Conservation (phyloP, 164 flowering plant genomes). For the Macadamia integrifolia region DNA sequence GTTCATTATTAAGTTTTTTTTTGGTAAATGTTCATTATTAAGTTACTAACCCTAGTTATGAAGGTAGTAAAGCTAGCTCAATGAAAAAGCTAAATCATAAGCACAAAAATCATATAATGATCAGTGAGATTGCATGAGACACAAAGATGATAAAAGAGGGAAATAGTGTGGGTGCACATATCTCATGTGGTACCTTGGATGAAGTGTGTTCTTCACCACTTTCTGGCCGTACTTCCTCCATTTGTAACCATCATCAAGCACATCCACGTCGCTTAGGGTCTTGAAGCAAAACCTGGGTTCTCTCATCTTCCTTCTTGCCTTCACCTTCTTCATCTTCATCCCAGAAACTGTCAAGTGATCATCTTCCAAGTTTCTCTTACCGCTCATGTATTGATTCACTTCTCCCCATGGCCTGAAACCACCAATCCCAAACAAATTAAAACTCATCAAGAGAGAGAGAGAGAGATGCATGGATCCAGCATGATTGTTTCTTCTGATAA, state of each 20-base stretch:
- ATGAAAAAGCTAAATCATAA: too few relatives aligned
- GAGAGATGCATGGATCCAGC: not conserved
- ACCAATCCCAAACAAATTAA: not conserved
- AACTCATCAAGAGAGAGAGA: not conserved
- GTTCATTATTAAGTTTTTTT: too few relatives aligned
- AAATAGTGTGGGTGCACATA: not conserved
- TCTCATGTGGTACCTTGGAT: slow-evolving; percentile 57
- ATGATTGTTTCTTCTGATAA: slow-evolving; percentile 6
- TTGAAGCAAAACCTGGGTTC: slow-evolving; percentile 96
- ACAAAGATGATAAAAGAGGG: not conserved
- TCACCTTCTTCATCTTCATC: slow-evolving; percentile 82
- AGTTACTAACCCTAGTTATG: not conserved
- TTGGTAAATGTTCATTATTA: too few relatives aligned
- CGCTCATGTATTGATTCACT: slow-evolving; percentile 27
- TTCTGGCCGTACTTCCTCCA: slow-evolving; percentile 96
- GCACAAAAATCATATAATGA: not conserved
- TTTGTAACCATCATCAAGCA: slow-evolving; percentile 87
- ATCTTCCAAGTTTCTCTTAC: slow-evolving; percentile 21
- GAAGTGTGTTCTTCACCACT: slow-evolving; percentile 85
- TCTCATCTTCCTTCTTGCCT: slow-evolving; percentile 72
- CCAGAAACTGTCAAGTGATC: slow-evolving; percentile 43
- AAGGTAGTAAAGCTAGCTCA: too few relatives aligned
- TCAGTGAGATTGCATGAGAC: not conserved
- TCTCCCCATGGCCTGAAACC: slow-evolving; percentile 59
- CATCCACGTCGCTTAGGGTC: slow-evolving; percentile 85